phyloP scores from a whole-genome alignment of 495 filamentous ascomycete species.

The Xanthoparmelia taractica region DNA sequence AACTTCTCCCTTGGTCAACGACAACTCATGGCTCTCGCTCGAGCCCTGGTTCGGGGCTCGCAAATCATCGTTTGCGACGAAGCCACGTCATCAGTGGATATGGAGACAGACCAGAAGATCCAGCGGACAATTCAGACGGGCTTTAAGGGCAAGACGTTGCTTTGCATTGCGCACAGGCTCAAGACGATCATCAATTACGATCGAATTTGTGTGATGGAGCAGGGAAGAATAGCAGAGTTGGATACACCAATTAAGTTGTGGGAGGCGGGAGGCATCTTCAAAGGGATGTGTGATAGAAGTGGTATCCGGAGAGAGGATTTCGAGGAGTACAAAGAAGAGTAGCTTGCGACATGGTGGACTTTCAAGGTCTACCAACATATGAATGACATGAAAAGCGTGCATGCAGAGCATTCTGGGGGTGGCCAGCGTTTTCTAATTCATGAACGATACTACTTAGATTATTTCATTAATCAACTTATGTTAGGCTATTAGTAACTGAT shows the following conservation, averaged over 20 bases:
- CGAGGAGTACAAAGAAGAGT: slow-evolving; percentile 16
- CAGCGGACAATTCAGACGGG: slow-evolving; percentile 81
- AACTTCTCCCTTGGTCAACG: slow-evolving; percentile 97
- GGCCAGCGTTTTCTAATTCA: no score
- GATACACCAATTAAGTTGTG: slow-evolving; percentile 67
- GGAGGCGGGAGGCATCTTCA: slow-evolving; percentile 67
- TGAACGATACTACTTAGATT: no score
- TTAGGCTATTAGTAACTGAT: no score
- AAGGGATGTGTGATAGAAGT: slow-evolving; percentile 85
- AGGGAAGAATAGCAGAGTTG: slow-evolving; percentile 76
- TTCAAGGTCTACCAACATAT: not conserved
- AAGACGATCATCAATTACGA: slow-evolving; percentile 93
- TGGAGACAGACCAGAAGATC: slow-evolving; percentile 94
- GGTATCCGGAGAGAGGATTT: slow-evolving; percentile 78
- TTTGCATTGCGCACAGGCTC: slow-evolving; percentile 92
- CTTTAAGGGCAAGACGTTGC: slow-evolving; percentile 79
- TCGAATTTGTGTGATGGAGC: slow-evolving; percentile 92
- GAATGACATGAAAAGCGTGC: not conserved
- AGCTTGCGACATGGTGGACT: not conserved
- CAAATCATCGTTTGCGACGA: slow-evolving; percentile 97
- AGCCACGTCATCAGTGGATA: slow-evolving; percentile 85
- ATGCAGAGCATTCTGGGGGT: not conserved
- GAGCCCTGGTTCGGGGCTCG: slow-evolving; percentile 75
- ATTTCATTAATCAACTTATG: no score
- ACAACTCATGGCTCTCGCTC: slow-evolving; percentile 89